phyloP scores from a whole-genome alignment of 441 rosid species.

The Melastoma candidum region DNA sequence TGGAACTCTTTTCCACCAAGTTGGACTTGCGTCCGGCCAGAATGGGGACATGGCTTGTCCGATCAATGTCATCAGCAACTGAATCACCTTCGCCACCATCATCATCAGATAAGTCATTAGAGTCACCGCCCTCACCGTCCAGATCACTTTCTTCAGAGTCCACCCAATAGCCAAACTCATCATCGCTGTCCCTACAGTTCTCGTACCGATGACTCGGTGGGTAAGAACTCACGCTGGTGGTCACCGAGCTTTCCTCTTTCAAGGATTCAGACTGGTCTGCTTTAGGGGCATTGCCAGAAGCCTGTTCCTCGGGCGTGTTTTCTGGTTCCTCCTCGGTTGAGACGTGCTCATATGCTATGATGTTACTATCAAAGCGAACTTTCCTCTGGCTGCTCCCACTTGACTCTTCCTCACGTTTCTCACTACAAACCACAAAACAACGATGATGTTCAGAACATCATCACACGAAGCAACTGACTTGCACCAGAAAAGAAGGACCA shows the following conservation, averaged over 20 bases:
- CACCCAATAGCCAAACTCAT: slow-evolving; percentile 39
- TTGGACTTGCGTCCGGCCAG: slow-evolving; percentile 10
- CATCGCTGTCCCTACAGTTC: slow-evolving; percentile 86
- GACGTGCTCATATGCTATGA: slow-evolving; percentile 54
- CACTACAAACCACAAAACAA: slow-evolving; percentile 18
- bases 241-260: slow-evolving; percentile 37
- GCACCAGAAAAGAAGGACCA: too few species aligned
- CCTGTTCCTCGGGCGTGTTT: slow-evolving; percentile 15
- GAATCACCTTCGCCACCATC: slow-evolving; percentile 14
- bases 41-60: neutral
- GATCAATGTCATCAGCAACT: slow-evolving; percentile 24
- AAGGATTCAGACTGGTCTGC: slow-evolving; percentile 33
- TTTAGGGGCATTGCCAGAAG: slow-evolving; percentile 9
- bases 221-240: slow-evolving; percentile 34
- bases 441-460: too few species aligned
- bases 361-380: slow-evolving; percentile 65
- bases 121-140: slow-evolving; percentile 18
- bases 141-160: slow-evolving; percentile 36
- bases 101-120: slow-evolving; percentile 29
- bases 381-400: slow-evolving; percentile 38
- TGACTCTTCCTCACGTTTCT: slow-evolving; percentile 31
- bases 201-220: slow-evolving; percentile 73
- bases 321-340: slow-evolving; percentile 20
- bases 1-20: slow-evolving; percentile 24
- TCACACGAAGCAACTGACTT: too few species aligned